Evolutionary conservation across 495 filamentous ascomycete species (phyloP).

Genomic region (Aspergillus ellipticus): DNA sequence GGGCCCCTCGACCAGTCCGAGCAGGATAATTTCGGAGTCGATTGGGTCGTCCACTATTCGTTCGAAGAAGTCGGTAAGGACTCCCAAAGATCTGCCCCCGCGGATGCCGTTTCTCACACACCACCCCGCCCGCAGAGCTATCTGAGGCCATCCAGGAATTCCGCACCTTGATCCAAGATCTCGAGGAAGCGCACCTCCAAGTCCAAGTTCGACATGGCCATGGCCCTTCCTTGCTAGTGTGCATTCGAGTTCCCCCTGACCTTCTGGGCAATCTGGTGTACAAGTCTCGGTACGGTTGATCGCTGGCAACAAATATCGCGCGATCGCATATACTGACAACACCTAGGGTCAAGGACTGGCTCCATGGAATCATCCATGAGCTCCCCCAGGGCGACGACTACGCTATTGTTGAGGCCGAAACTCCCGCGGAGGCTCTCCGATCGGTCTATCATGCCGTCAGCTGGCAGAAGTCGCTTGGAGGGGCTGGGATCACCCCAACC

Average conservation of each 20-base stretch:
- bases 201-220: conserved; percentile 83
- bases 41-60: conserved; percentile 42
- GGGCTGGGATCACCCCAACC: conserved; percentile 81
- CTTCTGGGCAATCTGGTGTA: conserved; percentile 53
- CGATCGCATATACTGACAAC: conserved; percentile 1
- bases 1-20: conserved; percentile 22
- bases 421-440: conserved; percentile 85
- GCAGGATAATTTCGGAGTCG: conserved; percentile 37
- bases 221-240: conserved; percentile 71
- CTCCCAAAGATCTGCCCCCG: not conserved
- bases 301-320: not conserved
- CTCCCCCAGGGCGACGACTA: conserved; percentile 55
- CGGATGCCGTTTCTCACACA: not conserved
- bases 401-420: conserved; percentile 58
- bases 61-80: conserved; percentile 35
- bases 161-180: conserved; percentile 65
- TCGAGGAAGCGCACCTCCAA: conserved; percentile 71
- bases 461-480: conserved; percentile 72
- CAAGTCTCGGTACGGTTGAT: conserved; percentile 49
- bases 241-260: conserved; percentile 60
- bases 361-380: conserved; percentile 73
- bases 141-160: conserved; percentile 67
- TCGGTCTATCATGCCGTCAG: conserved; percentile 85
- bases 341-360: conserved; percentile 84
- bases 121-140: conserved; percentile 48